Conservation (phyloP, 2,329 filamentous ascomycete genomes). For the Tolypocladium inflatum region DNA sequence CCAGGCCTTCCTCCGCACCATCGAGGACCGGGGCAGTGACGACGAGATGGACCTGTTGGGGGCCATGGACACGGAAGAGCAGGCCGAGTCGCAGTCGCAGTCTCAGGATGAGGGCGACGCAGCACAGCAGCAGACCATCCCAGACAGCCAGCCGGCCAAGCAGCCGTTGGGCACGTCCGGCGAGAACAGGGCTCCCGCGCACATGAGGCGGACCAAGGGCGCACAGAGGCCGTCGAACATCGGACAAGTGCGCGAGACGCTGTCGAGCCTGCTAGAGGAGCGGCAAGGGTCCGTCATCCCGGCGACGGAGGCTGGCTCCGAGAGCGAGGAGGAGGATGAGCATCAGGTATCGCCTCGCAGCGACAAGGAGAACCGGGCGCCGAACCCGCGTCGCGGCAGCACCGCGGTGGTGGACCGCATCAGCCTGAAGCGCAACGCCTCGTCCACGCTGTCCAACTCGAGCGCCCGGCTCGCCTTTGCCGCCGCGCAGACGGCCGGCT, state of each 20-base stretch:
- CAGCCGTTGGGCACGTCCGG: conserved; percentile 23
- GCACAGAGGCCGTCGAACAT: conserved; percentile 63
- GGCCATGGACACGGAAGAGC: conserved; percentile 22
- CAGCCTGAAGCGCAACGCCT: conserved; percentile 50
- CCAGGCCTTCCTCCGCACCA: conserved; percentile 78
- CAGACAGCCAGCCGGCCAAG: conserved; percentile 42
- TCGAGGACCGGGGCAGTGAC: conserved; percentile 72
- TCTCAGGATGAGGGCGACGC: conserved; percentile 18
- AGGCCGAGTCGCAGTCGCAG: conserved; percentile 26
- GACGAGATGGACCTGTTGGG: conserved; percentile 71
- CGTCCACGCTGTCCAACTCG: conserved; percentile 22
- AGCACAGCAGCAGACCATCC: conserved; percentile 25
- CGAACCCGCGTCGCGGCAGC: conserved; percentile 25
- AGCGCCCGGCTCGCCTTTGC: conserved; percentile 48
- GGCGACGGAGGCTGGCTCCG: conserved; percentile 26
- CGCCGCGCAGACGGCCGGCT: conserved; percentile 25
- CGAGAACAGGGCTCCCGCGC: conserved; percentile 45
- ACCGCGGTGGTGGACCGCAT: conserved; percentile 62
- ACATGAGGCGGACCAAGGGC: conserved; percentile 51
- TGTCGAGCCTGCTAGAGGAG: conserved; percentile 76
- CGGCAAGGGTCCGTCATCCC: conserved; percentile 40
- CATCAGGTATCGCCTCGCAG: conserved; percentile 13
- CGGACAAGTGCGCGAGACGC: conserved; percentile 71
- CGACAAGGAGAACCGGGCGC: conserved; percentile 42
- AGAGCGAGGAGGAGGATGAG: conserved; percentile 31